These are phyloP conservation scores for Leccinum sublutescens DNA, from an alignment of 768 basidiomycete species.

Conservation along the genomic window DNA sequence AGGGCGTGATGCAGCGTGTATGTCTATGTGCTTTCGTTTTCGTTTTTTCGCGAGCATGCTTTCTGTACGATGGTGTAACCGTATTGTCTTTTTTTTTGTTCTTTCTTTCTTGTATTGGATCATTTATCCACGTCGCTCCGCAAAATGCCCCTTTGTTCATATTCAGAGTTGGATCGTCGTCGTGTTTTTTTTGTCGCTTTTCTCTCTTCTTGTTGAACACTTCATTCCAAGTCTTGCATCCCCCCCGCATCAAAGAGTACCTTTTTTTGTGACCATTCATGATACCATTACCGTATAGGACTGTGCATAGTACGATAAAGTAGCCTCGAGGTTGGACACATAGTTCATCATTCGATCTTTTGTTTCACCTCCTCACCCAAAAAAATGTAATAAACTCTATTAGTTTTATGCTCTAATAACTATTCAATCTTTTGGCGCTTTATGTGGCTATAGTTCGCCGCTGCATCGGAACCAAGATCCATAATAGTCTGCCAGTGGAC, in stretches of 20 bases:
- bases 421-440: background rate
- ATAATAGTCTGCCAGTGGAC: background rate
- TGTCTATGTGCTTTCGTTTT: background rate
- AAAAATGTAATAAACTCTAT: background rate
- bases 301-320: conserved; percentile 21
- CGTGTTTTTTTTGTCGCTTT: conserved; percentile 1
- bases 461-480: background rate
- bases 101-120: background rate
- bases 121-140: background rate
- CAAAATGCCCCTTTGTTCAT: background rate
- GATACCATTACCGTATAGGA: conserved; percentile 18
- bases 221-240: conserved; percentile 4
- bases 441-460: background rate
- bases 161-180: background rate
- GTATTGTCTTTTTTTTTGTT: background rate
- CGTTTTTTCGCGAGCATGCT: conserved; percentile 8
- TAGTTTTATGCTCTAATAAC: conserved; percentile 6
- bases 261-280: background rate
- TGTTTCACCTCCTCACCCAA: background rate
- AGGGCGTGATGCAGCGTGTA: conserved; percentile 14
- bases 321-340: background rate
- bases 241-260: conserved; percentile 15
- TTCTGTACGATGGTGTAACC: conserved; percentile 7
- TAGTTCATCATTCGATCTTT: conserved; percentile 6
- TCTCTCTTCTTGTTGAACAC: background rate